A percentile compares a stretch with the other conserved stretches of the same genome.
Evolutionary conservation across 1,139 yeast species (phyloP).

Genomic region (Pichia sp.): DNA sequence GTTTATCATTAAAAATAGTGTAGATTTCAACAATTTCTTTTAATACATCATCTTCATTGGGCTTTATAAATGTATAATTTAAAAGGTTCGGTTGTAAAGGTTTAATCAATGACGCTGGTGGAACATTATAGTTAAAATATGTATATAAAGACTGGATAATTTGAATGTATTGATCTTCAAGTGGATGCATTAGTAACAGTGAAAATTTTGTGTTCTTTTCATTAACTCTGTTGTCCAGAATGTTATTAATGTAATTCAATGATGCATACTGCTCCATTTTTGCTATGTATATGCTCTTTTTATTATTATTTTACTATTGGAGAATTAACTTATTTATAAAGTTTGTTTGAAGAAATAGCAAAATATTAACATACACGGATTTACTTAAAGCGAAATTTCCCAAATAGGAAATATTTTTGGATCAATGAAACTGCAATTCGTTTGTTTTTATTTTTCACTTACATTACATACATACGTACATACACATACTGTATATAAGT

Average conservation of each 20-base stretch:
- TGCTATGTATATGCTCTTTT: too few relatives aligned
- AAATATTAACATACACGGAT: too few relatives aligned
- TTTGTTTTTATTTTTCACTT: too few relatives aligned
- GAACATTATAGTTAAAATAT: background rate
- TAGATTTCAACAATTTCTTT: slow-evolving; percentile 4
- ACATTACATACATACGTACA: too few relatives aligned
- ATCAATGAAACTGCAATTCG: too few relatives aligned
- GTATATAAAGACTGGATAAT: slow-evolving; percentile 1
- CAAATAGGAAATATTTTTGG: background rate
- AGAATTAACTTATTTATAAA: too few relatives aligned
- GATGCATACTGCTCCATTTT: background rate
- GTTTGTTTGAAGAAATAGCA: too few relatives aligned
- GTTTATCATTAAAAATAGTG: slow-evolving; percentile 4
- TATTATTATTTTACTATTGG: too few relatives aligned
- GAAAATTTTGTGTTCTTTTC: background rate
- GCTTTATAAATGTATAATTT: slow-evolving; percentile 7
- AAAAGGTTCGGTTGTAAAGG: background rate
- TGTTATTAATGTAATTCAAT: background rate
- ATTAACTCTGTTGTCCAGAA: background rate
- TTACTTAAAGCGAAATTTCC: too few relatives aligned
- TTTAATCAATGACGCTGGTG: background rate
- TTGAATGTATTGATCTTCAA: slow-evolving; percentile 2
- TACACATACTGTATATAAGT: too few relatives aligned
- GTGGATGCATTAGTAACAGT: slow-evolving; percentile 4
- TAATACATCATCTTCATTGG: background rate